Percentiles rank a stretch among this genome's conserved stretches.
phyloP scores from a whole-genome alignment of 495 filamentous ascomycete genomes.

The Tuber magnatum region DNA sequence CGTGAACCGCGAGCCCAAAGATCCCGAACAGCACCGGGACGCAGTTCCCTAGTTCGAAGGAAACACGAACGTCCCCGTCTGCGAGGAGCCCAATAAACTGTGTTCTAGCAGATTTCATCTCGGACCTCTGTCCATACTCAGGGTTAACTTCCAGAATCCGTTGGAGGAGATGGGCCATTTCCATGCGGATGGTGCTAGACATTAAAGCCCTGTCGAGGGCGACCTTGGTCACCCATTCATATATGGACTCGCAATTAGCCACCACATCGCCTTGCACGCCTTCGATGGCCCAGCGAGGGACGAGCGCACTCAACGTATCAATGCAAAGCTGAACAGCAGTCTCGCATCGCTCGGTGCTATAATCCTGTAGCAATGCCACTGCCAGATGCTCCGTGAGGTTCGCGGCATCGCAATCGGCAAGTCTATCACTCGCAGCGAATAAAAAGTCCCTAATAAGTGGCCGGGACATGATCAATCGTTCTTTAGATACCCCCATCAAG shows the following conservation, averaged over 20 bases:
- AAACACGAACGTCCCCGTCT: constrained; percentile 61
- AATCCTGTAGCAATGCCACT: constrained; percentile 55
- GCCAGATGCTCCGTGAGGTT: constrained; percentile 51
- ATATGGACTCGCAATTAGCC: constrained; percentile 63
- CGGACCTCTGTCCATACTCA: constrained; percentile 51
- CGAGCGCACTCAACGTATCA: constrained; percentile 60
- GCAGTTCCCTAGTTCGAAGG: constrained; percentile 61
- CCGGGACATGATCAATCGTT: constrained; percentile 32
- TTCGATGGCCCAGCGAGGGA: constrained; percentile 56
- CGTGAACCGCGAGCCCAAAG: constrained; percentile 63
- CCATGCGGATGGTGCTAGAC: constrained; percentile 60
- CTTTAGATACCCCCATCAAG: constrained; percentile 27
- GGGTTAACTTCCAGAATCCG: constrained; percentile 58
- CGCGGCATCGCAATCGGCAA: constrained; percentile 43
- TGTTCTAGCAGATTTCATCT: constrained; percentile 61
- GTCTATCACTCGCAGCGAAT: constrained; percentile 38
- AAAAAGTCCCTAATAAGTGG: constrained; percentile 39
- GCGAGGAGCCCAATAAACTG: constrained; percentile 66
- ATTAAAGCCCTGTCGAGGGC: constrained; percentile 57
- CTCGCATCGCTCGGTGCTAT: constrained; percentile 69
- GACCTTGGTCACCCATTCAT: constrained; percentile 64
- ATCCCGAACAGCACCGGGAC: constrained; percentile 54
- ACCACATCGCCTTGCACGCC: constrained; percentile 51
- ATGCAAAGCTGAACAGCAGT: constrained; percentile 62
- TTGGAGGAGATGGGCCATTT: constrained; percentile 60